Evolutionary conservation across 352 stramenopile species (phyloP), one percentile per base, ranked within the genome.

Genomic region (Pythium rishiriense): DNA sequence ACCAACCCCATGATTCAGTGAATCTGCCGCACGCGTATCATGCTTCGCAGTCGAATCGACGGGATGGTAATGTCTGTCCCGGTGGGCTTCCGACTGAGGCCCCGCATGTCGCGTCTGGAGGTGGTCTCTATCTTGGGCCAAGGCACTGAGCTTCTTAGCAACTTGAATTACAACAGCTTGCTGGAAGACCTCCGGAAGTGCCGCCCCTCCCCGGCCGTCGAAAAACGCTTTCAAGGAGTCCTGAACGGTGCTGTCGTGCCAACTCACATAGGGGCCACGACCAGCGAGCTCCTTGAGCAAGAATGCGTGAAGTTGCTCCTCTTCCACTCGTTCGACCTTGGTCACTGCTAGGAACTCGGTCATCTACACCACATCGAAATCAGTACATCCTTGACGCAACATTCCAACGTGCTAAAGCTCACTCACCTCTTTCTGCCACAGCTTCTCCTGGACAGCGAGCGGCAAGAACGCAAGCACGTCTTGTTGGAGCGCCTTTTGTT

Each of bases 371-470:
- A 1, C 8, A 39, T 10, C 15, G 21, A 46, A 31, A 17, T 35
- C 33, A 57, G 24, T 15, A 46, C 10, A 5, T 5, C 31, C 31
- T 35, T 10, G 31, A 35, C 31, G n/a, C n/a, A 5, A 35, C 31
- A 35, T 35, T 10, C 31, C 31, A 10, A 35, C 31, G 37, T 3
- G 14, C 21, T 10, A 14, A 55, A n/a, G n/a, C n/a, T n/a, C n/a
- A n/a, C 58, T 5, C 33, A 74, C 68, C 62, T 70, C 62, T 56
- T 73, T 76, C 5, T 68, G 26, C 60, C 68, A 76, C 0, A 72
- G 35, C 28, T 73, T 73, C 51, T 77, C 70, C 42, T 77, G 70
- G 6, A 69, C 54, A 0, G 65, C n/a, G 14, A 73, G 28, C 26
- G 70, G 63, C n/a, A 77, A 50, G 19, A 77, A 60, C 19, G 39